Percentiles rank a stretch among this genome's conserved stretches.
These are phyloP conservation scores for Penicillium nucicola DNA, from an alignment of 495 filamentous ascomycete species.

Conservation along the genomic window DNA sequence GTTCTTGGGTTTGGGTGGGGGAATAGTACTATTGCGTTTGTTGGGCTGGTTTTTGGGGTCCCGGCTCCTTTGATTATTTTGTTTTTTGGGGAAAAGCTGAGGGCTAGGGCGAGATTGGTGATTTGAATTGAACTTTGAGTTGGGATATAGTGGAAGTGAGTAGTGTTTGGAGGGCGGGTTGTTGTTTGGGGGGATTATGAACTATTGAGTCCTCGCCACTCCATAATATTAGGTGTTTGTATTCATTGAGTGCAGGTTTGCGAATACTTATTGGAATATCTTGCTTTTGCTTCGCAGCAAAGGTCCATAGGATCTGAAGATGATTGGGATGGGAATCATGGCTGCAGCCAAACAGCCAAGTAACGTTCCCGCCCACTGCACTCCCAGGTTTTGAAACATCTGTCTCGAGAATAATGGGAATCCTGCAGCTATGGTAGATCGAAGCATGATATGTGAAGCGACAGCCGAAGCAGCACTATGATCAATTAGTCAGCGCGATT, in stretches of 20 bases:
- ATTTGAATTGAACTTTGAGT: not conserved
- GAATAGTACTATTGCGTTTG: slow-evolving; percentile 30
- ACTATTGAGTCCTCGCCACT: not conserved
- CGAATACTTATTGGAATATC: slow-evolving; percentile 7
- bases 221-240: no score
- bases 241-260: no score
- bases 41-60: slow-evolving; percentile 10
- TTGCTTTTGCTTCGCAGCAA: slow-evolving; percentile 32
- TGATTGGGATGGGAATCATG: slow-evolving; percentile 69
- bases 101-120: slow-evolving; percentile 2
- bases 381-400: slow-evolving; percentile 77
- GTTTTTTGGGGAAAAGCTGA: slow-evolving; percentile 11
- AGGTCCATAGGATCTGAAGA: slow-evolving; percentile 33
- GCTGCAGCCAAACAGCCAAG: slow-evolving; percentile 68
- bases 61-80: slow-evolving; percentile 15
- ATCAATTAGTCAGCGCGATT: not conserved
- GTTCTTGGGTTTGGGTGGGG: slow-evolving; percentile 56
- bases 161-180: no score
- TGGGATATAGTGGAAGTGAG: not conserved
- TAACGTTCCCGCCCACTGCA: slow-evolving; percentile 76
- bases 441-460: slow-evolving; percentile 84
- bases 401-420: slow-evolving; percentile 82
- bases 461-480: slow-evolving; percentile 76
- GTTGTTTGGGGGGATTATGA: not conserved
- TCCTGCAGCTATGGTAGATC: slow-evolving; percentile 69